phyloP scores from a whole-genome alignment of 2,329 filamentous ascomycete genomes.

The Pseudodiploospora longispora region DNA sequence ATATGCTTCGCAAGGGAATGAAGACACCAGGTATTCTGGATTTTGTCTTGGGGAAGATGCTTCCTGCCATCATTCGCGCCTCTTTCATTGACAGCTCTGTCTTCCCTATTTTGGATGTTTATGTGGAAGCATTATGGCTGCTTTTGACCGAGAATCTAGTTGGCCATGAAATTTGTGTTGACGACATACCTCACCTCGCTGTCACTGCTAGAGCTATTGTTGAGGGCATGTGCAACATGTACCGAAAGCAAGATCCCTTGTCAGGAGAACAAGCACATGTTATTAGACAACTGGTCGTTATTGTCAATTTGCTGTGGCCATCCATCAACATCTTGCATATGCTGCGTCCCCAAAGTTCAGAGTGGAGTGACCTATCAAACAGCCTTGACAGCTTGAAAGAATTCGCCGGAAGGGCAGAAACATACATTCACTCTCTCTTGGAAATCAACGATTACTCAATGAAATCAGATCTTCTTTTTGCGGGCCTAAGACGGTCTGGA shows the following conservation, averaged over 20 bases:
- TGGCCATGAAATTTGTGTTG: constrained; percentile 28
- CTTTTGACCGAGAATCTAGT: constrained; percentile 26
- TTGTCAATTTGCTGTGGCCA: constrained; percentile 24
- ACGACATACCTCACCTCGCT: constrained; percentile 24
- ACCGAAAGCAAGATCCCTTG: constrained; percentile 11
- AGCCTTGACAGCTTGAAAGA: constrained; percentile 11
- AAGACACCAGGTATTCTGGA: constrained; percentile 32
- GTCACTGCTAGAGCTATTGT: constrained; percentile 23
- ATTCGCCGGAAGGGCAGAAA: constrained; percentile 13
- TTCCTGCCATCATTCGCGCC: constrained; percentile 43
- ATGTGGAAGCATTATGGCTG: constrained; percentile 33
- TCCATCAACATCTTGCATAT: constrained; percentile 16
- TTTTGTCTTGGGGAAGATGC: constrained; percentile 44
- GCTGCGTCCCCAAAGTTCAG: constrained; percentile 2
- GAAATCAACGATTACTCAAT: constrained; percentile 11
- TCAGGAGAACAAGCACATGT: constrained; percentile 19
- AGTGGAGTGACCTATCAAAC: constrained; percentile 14
- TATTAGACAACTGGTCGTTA: constrained; percentile 17
- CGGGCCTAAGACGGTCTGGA: constrained; percentile 9
- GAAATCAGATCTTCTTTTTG: constrained; percentile 15
- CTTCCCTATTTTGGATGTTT: constrained; percentile 44
- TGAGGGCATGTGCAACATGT: constrained; percentile 19
- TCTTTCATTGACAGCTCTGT: constrained; percentile 25
- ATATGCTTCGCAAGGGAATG: constrained; percentile 42
- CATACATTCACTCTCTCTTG: constrained; percentile 12